Base-by-base conservation (phyloP, 768 basidiomycete genomes). In the Russula ochroleuca region DNA sequence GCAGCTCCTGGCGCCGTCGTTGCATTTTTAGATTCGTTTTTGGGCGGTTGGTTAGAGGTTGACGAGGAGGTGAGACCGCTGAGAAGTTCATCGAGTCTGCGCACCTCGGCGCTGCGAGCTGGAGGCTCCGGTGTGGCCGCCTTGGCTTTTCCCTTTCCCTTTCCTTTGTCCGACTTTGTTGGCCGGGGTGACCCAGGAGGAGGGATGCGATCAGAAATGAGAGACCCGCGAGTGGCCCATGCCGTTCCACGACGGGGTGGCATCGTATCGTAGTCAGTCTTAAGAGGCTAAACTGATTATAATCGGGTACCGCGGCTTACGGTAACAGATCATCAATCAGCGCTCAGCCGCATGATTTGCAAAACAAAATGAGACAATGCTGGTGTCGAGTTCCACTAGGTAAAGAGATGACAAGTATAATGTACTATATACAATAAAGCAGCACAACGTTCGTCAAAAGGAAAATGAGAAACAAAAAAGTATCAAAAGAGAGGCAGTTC, bases 81-180 rank as follows among this genome's bases (percentile, higher is more conserved):
- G 25, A 68, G 58, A 11, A 68, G 61, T 21, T 59, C 67, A 11
- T 68, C 67, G 54, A 68, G 65, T 31, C 33, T 55, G 55, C 61
- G 61, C 43, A 64, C 65, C 0, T 56, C 55, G 2, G 61, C 38
- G 40, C 66, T 67, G 14, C 51, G 59, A 9, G 61, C 9, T 21
- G 43, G 67, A 14, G 66, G 57, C 10, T 55, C 58, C 3, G 15
- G 54, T 14, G 40, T 10, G 15, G 15, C 25, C 14, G 40, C 59
- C n/a, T 63, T 61, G 35, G n/a, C 66, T 35, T 63, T 66, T n/a
- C 61, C 60, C 17, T 68, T 62, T 15, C 57, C 64, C 13, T 48
- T 62, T 11, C 57, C 64, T 9, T 48, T 61, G 8, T 52, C 55
- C 7, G 10, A 35, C 13, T 54, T 63, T 33, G 50, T 25, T 28